Conservation (phyloP, 495 filamentous ascomycete species). For the Podospora appendiculata region DNA sequence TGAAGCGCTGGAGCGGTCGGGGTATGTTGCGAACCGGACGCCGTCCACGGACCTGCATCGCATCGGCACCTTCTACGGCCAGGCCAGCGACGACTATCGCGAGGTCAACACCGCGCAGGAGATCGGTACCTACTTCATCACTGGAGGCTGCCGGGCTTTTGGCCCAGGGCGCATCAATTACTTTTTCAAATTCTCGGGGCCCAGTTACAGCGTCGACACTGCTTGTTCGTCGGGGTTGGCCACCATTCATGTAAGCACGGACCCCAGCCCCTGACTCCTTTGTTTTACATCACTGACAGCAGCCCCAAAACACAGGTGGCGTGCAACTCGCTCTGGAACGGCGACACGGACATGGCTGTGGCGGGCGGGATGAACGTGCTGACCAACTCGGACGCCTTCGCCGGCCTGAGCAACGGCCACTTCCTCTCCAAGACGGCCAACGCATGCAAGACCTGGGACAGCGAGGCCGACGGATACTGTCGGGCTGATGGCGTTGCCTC, state of each 20-base stretch:
- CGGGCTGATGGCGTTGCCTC: slow-evolving; percentile 28
- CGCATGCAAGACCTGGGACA: slow-evolving; percentile 17
- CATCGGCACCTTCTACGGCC: slow-evolving; percentile 77
- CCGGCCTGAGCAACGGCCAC: slow-evolving; percentile 43
- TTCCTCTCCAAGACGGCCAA: slow-evolving; percentile 22
- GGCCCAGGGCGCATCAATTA: slow-evolving; percentile 41
- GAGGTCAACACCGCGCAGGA: slow-evolving; percentile 72
- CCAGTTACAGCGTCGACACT: slow-evolving; percentile 33
- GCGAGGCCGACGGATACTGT: slow-evolving; percentile 42
- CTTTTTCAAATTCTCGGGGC: slow-evolving; percentile 32
- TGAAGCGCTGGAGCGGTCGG: slow-evolving; percentile 74
- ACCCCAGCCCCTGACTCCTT: no score
- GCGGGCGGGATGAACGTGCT: slow-evolving; percentile 59
- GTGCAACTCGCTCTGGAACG: slow-evolving; percentile 61
- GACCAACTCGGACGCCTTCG: slow-evolving; percentile 65
- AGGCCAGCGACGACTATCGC: slow-evolving; percentile 73
- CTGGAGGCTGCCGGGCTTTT: slow-evolving; percentile 70
- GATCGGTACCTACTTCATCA: slow-evolving; percentile 76
- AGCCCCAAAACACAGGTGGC: slow-evolving; percentile 24
- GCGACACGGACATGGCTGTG: slow-evolving; percentile 55
- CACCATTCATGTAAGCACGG: slow-evolving; percentile 25
- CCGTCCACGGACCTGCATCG: slow-evolving; percentile 65
- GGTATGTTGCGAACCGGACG: slow-evolving; percentile 66
- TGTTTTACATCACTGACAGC: slow-evolving; percentile 29
- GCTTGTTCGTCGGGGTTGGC: slow-evolving; percentile 37